Base-by-base conservation (phyloP, 768 basidiomycete genomes). In the Termitomyces sp. region DNA sequence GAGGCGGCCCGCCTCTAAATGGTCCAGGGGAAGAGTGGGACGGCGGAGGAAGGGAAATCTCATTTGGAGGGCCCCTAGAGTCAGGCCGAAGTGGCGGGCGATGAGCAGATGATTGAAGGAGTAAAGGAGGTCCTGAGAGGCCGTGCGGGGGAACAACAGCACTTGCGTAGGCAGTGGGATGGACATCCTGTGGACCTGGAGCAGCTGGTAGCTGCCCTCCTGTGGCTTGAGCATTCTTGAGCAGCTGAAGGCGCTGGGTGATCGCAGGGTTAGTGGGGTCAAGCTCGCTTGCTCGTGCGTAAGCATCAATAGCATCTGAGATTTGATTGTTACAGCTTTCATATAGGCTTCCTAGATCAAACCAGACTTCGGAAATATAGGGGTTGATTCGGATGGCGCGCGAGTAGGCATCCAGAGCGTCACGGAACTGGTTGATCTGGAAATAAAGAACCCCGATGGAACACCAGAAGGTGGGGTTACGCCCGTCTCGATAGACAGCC, bases 261-360 rank as follows among this genome's bases (percentile, higher is more conserved):
- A 98, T 95, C 29, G 87, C 83, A 42, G 77, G 73, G 66, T 98
- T 98, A 56, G 71, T 73, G 0, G 95, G 93, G 68, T 98, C 97
- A 45, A 98, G 86, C 70, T 98, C 95, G 57, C 87, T 87, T 0
- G 96, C 97, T 35, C 96, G 85, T 11, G 92, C 92, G 67, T 99
- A 99, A 2, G 97, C 97, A 64, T 99, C 96, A 68, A 98, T 98
- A 31, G 97, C 97, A 70, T 99, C 97, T 37, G 90, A 90, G 68
- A 98, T 93, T 72, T 99, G 97, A 68, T 98, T 98, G 76, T 98
- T 98, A 79, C 96, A 99, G 62, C 89, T 91, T 73, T 99, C 97
- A 69, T 99, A 99, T 0, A 99, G 80, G 60, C 88, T 91, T 41
- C 97, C 97, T 38, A 99, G 85, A 74, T 98, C 95, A 71, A 96